Base-by-base conservation (phyloP, 164 flowering plant species). In the Dillenia turbinata region DNA sequence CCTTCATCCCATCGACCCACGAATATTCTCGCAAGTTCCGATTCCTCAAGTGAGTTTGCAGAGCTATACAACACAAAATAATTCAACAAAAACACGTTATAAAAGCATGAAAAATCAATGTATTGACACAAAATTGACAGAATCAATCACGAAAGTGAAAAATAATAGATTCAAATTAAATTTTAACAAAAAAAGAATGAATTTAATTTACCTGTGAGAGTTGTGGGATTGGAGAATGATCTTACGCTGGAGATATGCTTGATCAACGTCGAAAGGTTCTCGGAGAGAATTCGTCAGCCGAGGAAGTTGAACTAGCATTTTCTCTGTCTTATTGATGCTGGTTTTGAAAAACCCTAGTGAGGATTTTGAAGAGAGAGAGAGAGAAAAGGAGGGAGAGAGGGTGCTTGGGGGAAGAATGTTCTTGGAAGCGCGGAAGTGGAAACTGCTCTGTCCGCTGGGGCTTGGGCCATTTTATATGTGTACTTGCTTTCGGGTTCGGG, bases 1-100 rank as follows among this genome's bases (percentile, higher is more conserved):
- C 98, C 98, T 86, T 85, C 81, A 44, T 86, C 91, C 98, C 98
- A 94, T 22, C 66, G 61, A 71, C 63, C 75, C 71, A 94, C 85
- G 48, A 94, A 86, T 68, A 65, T 79, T 54, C 85, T 73, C n/a
- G 92, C 97, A 24, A 89, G 86, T 67, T 85, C 88, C 12, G 89
- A 89, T 47, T 89, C 98, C 33, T 78, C 83, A 4, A 77, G 61
- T 6, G 87, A 69, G 43, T 68, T 83, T 26, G 62, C 75, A 61
- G 75, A 59, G 63, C 95, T 83, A 57, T 6, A 60, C 22, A 19
- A 49, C 12, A 70, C 59, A 49, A 53, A 26, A 9, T 2, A 54
- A 54, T 60, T 60, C 48, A n/a, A 3, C 44, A 53, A 33, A 52
- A 9, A 53, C 59, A 52, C 61, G 68, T 17, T 14, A 50, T 17